A percentile compares a stretch with the other conserved stretches of the same genome.
These are phyloP conservation scores for Hanseniaspora singularis DNA, from an alignment of 805 yeast species.

Conservation along the genomic window DNA sequence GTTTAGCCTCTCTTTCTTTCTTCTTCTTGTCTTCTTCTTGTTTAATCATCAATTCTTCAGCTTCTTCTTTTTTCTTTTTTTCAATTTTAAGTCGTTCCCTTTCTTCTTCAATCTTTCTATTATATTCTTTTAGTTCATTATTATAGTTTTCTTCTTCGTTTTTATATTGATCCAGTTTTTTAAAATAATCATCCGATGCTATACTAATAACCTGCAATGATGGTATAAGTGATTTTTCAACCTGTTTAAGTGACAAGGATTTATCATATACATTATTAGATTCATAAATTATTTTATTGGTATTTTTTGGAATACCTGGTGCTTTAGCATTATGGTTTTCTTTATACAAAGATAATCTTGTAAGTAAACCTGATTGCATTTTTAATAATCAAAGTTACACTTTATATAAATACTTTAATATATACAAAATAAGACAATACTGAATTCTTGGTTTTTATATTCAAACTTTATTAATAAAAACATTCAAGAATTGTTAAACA, in stretches of 20 bases:
- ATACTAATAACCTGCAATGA: constrained; percentile 6
- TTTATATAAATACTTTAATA: not conserved
- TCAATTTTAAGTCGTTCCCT: constrained; percentile 20
- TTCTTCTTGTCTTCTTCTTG: constrained; percentile 21
- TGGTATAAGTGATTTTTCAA: constrained; percentile 10
- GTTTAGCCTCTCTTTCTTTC: constrained; percentile 24
- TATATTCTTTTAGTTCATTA: constrained; percentile 23
- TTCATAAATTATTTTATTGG: not conserved
- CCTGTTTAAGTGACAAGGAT: not conserved
- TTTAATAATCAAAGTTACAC: not conserved
- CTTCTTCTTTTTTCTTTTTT: constrained; percentile 17
- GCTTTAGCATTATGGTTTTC: not conserved
- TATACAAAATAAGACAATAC: not conserved
- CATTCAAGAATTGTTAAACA: too few relatives aligned
- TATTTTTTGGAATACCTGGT: too few relatives aligned
- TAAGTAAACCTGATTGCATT: not conserved
- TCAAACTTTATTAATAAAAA: too few relatives aligned
- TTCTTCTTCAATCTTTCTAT: constrained; percentile 21
- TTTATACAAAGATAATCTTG: not conserved
- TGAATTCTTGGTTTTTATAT: too few relatives aligned
- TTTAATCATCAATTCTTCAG: constrained; percentile 16
- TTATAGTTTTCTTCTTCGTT: constrained; percentile 18
- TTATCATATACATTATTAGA: not conserved
- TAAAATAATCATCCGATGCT: not conserved
- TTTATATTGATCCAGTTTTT: constrained; percentile 7